phyloP scores from a whole-genome alignment of 78 protist genomes.

The Dictyostelium brefeldianum region DNA sequence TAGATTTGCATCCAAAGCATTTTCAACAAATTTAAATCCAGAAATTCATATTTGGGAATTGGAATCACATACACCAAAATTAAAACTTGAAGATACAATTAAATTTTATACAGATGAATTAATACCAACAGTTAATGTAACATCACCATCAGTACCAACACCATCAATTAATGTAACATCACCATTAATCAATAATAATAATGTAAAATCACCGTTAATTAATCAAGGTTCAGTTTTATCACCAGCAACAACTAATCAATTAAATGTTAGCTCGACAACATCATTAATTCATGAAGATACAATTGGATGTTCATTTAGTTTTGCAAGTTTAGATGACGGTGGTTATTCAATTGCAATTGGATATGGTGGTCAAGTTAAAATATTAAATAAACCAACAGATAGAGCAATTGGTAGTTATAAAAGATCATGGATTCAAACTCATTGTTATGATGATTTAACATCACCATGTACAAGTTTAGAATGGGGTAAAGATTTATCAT shows the following conservation, averaged over 20 bases:
- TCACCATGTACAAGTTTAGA: constrained; percentile 6
- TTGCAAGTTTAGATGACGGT: constrained; percentile 28
- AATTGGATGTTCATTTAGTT: constrained; percentile 21
- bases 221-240: neutral
- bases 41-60: constrained; percentile 77
- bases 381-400: constrained; percentile 41
- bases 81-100: constrained; percentile 60
- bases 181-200: neutral
- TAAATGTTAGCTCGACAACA: neutral
- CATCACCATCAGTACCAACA: neutral
- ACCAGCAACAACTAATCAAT: neutral
- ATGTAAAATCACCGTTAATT: neutral
- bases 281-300: neutral
- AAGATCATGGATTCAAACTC: constrained; percentile 61
- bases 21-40: constrained; percentile 12
- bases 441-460: constrained; percentile 13
- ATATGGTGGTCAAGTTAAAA: neutral
- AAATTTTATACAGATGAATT: neutral
- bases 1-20: constrained; percentile 52
- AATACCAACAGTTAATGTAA: neutral
- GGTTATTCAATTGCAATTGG: constrained; percentile 26
- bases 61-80: constrained; percentile 52
- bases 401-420: constrained; percentile 55
- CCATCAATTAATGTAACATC: neutral
- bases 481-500: constrained; percentile 53